Evolutionary conservation across 75 land plant species (phyloP), one percentile per base, ranked within the genome.

Genomic region (Pinus albicaulis): DNA sequence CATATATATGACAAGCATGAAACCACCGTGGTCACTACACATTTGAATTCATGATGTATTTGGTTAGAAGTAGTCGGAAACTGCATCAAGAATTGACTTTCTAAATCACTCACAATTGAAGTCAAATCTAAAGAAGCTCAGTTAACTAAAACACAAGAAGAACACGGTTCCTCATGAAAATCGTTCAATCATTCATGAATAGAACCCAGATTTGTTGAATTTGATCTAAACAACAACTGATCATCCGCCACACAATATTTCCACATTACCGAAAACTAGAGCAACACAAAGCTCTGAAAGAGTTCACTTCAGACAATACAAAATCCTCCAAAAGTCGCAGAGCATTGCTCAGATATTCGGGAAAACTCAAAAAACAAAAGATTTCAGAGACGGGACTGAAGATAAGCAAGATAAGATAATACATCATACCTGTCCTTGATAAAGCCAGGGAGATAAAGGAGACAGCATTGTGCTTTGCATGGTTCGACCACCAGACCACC

Each of bases 361-460:
- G 53, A 10, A 48, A 48, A 48, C 53, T 8, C 11, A 3, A 48
- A 48, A 48, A 48, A 48, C 1, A 48, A 48, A 10, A 10, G 11
- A n/a, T 41, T 64, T 5, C 7, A 68, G 52, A 68, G 3, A 68
- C 0, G 13, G 71, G 71, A 68, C n/a, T 68, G 8, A 12, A 68
- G 52, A 41, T 23, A 10, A 68, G 71, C 52, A 41, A 7, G 71
- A 41, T 36, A 25, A 16, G 17, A 16, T 16, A 7, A 16, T 64
- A 6, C 19, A 64, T 36, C 71, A 68, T n/a, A 68, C 71, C 71
- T 68, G 71, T 68, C 71, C 71, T 41, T 68, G 71, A 41, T 16
- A 68, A 36, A 17, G 3, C 44, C 44, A 68, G 52, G 20, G 71
- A n/a, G 71, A 17, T 38, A 38, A 52, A 68, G 53, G n/a, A 68